Base-by-base conservation (phyloP, 805 yeast species). In the Ogataea populi-albae region DNA sequence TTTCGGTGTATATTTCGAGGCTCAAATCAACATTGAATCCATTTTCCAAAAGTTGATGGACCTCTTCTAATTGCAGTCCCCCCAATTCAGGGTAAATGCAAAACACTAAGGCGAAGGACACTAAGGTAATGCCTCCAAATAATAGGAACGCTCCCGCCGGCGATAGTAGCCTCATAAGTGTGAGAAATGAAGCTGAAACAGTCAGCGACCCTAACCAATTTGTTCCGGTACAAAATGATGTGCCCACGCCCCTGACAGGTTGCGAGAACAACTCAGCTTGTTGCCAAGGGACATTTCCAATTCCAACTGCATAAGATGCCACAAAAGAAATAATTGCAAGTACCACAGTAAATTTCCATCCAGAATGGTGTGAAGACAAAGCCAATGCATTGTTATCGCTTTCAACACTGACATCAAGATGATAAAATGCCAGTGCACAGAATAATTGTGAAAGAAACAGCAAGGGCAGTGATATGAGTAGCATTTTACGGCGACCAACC, bases 261-360 rank as follows among this genome's bases (percentile, higher is more conserved):
- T 74, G 79, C 3, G 78, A 72, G 44, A 74, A 74, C 37, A 74
- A 61, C 49, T 74, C 80, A 28, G 74, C 74, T 32, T 77, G 79
- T 23, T 75, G 74, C 80, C 80, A 74, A 1, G 80, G 79, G 25
- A 70, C 68, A 50, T 71, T 73, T 38, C 80, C 80, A 30, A 73
- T 64, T 22, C 80, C 79, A 36, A 70, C 59, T 24, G 79, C 77
- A 49, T 73, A 74, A 24, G 69, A 63, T 2, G 75, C 75, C 21
- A 73, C 79, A 49, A 64, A 73, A 17, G 62, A 49, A 17, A 73
- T 69, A 69, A 74, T 62, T 12, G 70, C 68, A n/a, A 69, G 37
- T 30, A 72, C 61, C 15, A 71, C 61, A 4, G 65, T 52, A 30
- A 65, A 62, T 9, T 73, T 72, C 78, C 78, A 73, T 11, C 65